Percentiles rank a stretch among this genome's conserved stretches.
phyloP scores from a whole-genome alignment of 1,284 basidiomycete species.

The Dichomitus squalens region DNA sequence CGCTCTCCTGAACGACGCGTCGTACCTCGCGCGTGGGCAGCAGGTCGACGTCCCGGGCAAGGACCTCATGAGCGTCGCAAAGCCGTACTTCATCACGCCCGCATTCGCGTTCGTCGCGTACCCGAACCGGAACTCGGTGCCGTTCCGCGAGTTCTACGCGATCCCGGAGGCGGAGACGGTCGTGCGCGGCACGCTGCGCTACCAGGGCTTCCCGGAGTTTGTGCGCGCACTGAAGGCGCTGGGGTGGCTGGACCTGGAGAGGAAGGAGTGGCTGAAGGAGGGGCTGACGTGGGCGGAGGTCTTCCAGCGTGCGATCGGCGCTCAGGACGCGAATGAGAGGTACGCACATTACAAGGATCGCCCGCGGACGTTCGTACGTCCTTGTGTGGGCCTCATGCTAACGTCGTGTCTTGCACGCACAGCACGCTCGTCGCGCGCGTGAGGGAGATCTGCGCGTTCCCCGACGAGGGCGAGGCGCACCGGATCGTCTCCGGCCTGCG shows the following conservation, averaged over 20 bases:
- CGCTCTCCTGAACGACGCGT: constrained; percentile 91
- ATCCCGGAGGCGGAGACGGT: constrained; percentile 95
- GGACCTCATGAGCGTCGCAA: constrained; percentile 86
- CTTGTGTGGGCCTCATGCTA: too few relatives aligned
- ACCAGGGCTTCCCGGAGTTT: constrained; percentile 99
- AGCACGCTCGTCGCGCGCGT: constrained; percentile 74
- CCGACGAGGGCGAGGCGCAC: constrained; percentile 63
- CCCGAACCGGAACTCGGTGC: constrained; percentile 94
- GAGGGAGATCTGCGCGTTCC: constrained; percentile 74
- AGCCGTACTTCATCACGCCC: constrained; percentile 95
- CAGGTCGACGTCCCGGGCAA: constrained; percentile 64
- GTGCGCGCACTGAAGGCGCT: constrained; percentile 87
- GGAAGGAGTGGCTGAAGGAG: constrained; percentile 80
- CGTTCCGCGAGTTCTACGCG: constrained; percentile 85
- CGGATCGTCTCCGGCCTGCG: constrained; percentile 87
- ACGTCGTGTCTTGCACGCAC: too few relatives aligned
- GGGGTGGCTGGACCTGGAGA: constrained; percentile 82
- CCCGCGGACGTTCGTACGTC: too few relatives aligned
- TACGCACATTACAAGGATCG: constrained; percentile 42
- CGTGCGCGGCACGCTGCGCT: constrained; percentile 92
- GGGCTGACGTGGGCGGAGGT: constrained; percentile 84
- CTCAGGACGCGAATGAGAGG: constrained; percentile 72
- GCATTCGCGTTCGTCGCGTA: constrained; percentile 97
- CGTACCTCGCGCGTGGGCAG: constrained; percentile 75
- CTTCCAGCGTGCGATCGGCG: constrained; percentile 78